phyloP scores from a whole-genome alignment of 148 eudicot genomes.

The Rhododendron griersonianum region DNA sequence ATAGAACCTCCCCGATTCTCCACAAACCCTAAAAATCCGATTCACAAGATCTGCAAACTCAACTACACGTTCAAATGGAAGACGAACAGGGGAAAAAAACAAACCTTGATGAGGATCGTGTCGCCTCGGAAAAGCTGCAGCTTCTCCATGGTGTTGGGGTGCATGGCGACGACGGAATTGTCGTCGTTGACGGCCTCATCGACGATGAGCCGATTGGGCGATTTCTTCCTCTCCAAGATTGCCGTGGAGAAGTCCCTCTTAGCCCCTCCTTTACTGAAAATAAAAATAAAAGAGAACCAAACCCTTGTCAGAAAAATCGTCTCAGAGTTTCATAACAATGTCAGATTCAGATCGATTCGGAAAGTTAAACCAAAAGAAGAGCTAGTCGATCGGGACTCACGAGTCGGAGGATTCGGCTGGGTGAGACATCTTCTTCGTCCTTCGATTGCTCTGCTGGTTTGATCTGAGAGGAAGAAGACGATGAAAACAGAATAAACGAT shows the following conservation, averaged over 20 bases:
- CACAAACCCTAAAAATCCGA: neutral
- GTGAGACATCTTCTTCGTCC: neutral
- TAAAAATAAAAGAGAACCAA: neutral
- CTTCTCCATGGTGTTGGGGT: constrained; percentile 34
- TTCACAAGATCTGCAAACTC: neutral
- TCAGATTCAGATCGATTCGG: neutral
- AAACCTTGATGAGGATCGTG: constrained; percentile 25
- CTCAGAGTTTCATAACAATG: neutral
- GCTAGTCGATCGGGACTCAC: neutral
- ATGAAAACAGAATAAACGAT: neutral
- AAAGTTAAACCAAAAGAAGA: neutral
- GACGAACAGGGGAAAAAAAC: neutral
- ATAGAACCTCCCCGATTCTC: neutral
- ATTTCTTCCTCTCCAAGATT: constrained; percentile 29
- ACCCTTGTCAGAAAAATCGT: neutral
- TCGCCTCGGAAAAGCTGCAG: constrained; percentile 28
- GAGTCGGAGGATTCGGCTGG: constrained; percentile 15
- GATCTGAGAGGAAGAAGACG: neutral
- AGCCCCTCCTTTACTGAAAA: constrained; percentile 12
- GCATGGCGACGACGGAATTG: constrained; percentile 31
- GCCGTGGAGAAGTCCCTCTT: constrained; percentile 26
- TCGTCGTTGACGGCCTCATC: constrained; percentile 36
- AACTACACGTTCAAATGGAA: neutral
- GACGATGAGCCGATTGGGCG: constrained; percentile 26
- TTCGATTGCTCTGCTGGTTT: neutral